These are phyloP conservation scores for Colletotrichum australisinense DNA, from an alignment of 2,329 filamentous ascomycete genomes.

Conservation along the genomic window DNA sequence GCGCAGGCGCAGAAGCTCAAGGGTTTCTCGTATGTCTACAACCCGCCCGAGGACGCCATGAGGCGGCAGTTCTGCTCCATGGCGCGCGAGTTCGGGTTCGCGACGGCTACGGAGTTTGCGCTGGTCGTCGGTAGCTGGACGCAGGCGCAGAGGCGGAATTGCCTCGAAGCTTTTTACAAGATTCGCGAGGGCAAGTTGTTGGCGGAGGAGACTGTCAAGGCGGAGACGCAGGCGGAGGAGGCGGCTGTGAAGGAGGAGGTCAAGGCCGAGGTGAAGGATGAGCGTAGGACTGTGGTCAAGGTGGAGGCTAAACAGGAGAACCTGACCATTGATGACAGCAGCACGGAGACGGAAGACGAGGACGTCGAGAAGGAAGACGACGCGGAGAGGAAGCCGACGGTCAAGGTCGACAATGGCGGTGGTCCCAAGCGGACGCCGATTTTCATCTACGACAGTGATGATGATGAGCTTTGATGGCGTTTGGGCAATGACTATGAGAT, in stretches of 20 bases:
- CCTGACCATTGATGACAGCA: slow-evolving; percentile 12
- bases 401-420: not conserved
- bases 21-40: slow-evolving; percentile 59
- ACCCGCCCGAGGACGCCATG: slow-evolving; percentile 80
- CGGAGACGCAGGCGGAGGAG: slow-evolving; percentile 36
- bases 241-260: slow-evolving; percentile 27
- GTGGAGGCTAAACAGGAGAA: slow-evolving; percentile 30
- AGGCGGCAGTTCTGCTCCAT: slow-evolving; percentile 91
- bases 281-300: not conserved
- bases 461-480: slow-evolving; percentile 48
- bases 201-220: slow-evolving; percentile 43
- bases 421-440: slow-evolving; percentile 41
- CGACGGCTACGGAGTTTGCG: slow-evolving; percentile 84
- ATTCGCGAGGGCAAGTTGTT: slow-evolving; percentile 67
- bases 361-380: slow-evolving; percentile 7
- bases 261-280: slow-evolving; percentile 14
- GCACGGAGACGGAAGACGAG: slow-evolving; percentile 34
- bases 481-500: not conserved
- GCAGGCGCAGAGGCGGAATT: slow-evolving; percentile 82
- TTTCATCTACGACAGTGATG: slow-evolving; percentile 52
- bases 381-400: not conserved
- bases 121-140: slow-evolving; percentile 92
- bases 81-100: slow-evolving; percentile 82
- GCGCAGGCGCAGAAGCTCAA: slow-evolving; percentile 22
- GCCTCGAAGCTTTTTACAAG: slow-evolving; percentile 83